phyloP scores from a whole-genome alignment of 2,329 filamentous ascomycete genomes.

The Pestalotiopsis sp. region DNA sequence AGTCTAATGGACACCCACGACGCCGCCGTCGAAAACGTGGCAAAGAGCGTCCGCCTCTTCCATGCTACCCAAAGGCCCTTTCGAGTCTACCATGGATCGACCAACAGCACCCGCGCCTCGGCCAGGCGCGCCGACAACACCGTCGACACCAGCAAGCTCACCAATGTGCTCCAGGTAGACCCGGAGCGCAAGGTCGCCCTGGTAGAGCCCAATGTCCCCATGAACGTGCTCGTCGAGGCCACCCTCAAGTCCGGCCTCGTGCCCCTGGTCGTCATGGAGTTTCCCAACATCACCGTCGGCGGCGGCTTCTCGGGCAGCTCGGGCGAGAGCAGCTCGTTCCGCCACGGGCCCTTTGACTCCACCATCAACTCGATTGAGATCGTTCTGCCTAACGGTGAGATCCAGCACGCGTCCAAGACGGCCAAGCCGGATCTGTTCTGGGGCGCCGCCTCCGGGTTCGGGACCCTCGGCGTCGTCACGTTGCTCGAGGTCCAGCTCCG shows the following conservation, averaged over 20 bases:
- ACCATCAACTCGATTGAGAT: constrained; percentile 67
- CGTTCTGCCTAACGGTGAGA: constrained; percentile 61
- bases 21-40: constrained; percentile 43
- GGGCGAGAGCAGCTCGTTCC: constrained; percentile 70
- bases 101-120: constrained; percentile 71
- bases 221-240: constrained; percentile 64
- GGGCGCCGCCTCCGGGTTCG: constrained; percentile 67
- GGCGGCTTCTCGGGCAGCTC: constrained; percentile 69
- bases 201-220: constrained; percentile 72
- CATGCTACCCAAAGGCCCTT: constrained; percentile 55
- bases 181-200: constrained; percentile 53
- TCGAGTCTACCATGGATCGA: constrained; percentile 77
- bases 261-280: constrained; percentile 71
- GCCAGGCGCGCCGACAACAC: constrained; percentile 52
- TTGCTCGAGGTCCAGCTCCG: constrained; percentile 62
- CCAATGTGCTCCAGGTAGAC: constrained; percentile 65
- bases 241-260: constrained; percentile 59
- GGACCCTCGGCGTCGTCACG: constrained; percentile 69
- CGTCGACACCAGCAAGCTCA: constrained; percentile 68
- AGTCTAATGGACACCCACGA: constrained; percentile 46
- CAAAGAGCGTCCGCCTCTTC: constrained; percentile 46
- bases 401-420: constrained; percentile 55
- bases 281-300: constrained; percentile 72
- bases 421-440: constrained; percentile 63
- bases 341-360: constrained; percentile 66